Base-by-base conservation (phyloP, 1,139 yeast genomes). In the Taphrina deformans region DNA sequence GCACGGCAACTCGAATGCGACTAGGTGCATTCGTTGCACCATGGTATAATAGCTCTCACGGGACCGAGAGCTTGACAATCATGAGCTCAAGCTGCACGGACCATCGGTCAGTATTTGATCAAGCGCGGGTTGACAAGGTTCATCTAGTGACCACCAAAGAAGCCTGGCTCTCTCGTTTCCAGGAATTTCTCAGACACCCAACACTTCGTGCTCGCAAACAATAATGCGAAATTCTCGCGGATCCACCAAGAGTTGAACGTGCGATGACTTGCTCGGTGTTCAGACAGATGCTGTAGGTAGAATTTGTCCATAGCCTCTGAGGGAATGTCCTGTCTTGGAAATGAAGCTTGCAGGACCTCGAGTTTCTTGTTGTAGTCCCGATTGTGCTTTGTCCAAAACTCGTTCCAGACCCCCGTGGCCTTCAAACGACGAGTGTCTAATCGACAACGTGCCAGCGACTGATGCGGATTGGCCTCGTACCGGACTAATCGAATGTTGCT, bases 231-330 rank as follows among this genome's bases (percentile, higher is more conserved):
- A 14, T 59, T 59, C 41, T 59, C 63, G 29, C 41, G 23, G 2
- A 59, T 33, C 63, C 63, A 59, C 63, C 63, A 59, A 9, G 31
- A 16, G 26, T 59, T 59, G 56, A 59, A 59, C 14, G n/a, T 40
- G 21, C 56, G 35, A 23, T 59, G 63, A 27, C 51, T 44, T 14
- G 48, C 63, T 2, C 56, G 48, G 3, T 53, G 51, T 12, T 24
- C 40, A 9, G 41, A 38, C 27, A 59, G 46, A 18, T 59, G 63
- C 24, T 59, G 50, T 27, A 18, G 27, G 18, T 38, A 59, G 41
- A 59, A 59, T 2, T 21, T n/a, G 35, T 38, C 51, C 63, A 59
- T 48, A 5, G 35, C 40, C 6, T 24, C 26, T 12, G 63, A 29
- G 3, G 63, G 63, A n/a, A 59, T 45, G 7, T 50, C 63, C 12